phyloP scores from a whole-genome alignment of 2,329 filamentous ascomycete species.

The Amesomyces nigricolor region DNA sequence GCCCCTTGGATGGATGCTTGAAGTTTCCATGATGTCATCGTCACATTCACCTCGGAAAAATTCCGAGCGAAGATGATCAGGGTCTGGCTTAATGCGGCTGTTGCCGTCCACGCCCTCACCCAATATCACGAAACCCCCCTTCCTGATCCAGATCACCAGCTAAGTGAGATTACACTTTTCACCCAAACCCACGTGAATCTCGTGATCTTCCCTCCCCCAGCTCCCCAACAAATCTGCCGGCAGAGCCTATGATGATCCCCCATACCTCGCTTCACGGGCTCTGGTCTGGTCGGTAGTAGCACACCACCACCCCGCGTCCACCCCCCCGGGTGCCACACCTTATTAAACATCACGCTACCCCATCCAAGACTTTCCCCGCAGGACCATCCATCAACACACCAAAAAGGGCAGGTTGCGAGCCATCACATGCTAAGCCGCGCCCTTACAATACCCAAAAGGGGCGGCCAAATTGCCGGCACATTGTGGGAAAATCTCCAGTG shows the following conservation, averaged over 20 bases:
- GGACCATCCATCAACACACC: neutral
- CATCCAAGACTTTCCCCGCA: neutral
- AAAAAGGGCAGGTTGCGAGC: constrained; percentile 10
- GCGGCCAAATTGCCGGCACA: neutral
- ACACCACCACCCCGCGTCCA: neutral
- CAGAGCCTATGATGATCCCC: neutral
- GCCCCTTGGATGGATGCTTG: too few relatives aligned
- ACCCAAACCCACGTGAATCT: neutral
- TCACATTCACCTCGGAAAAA: neutral
- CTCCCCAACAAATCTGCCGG: neutral
- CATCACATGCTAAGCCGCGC: constrained; percentile 14
- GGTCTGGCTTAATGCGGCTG: neutral
- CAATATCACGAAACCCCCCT: too few relatives aligned
- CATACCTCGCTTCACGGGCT: too few relatives aligned
- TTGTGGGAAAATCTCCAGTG: neutral
- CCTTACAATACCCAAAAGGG: neutral
- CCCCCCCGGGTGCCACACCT: neutral
- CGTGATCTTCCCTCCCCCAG: neutral
- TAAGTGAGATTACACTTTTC: neutral
- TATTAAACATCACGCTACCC: constrained; percentile 1
- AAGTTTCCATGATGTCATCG: constrained; percentile 8
- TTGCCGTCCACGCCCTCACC: neutral
- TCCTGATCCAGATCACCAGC: neutral
- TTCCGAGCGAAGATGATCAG: too few relatives aligned
- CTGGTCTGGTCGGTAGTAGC: neutral